These are phyloP conservation scores for Sonneratia caseolaris DNA, from an alignment of 345 rosid species.

Conservation along the genomic window DNA sequence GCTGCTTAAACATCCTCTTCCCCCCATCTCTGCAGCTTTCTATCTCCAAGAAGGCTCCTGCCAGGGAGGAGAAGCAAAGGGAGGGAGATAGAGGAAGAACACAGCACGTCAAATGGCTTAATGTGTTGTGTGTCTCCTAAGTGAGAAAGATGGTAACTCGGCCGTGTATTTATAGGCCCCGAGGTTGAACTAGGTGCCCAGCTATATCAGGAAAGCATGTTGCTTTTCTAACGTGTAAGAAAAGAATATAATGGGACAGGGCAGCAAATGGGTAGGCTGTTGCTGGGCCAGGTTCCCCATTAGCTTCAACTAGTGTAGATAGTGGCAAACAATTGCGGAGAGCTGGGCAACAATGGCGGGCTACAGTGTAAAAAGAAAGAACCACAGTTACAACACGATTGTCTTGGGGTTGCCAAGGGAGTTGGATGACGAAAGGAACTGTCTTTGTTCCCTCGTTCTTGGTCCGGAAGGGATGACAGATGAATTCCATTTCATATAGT, in stretches of 20 bases:
- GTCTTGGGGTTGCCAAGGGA: neutral
- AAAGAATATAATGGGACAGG: slow-evolving; percentile 3
- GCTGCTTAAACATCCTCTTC: slow-evolving; percentile 26
- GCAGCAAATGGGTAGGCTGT: slow-evolving; percentile 6
- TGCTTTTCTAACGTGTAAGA: neutral
- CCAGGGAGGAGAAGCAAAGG: neutral
- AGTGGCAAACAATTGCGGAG: slow-evolving; percentile 3
- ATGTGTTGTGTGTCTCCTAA: slow-evolving; percentile 3
- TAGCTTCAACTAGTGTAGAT: neutral
- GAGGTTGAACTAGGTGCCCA: neutral
- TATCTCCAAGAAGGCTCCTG: neutral
- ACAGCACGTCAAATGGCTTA: neutral
- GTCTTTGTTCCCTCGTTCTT: neutral
- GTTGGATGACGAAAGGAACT: neutral
- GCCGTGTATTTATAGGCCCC: slow-evolving; percentile 11
- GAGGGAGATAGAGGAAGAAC: neutral
- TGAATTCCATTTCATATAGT: neutral
- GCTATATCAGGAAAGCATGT: neutral
- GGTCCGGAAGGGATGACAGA: neutral
- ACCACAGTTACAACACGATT: neutral
- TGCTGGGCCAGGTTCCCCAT: neutral
- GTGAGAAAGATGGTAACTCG: neutral
- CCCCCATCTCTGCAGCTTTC: slow-evolving; percentile 36
- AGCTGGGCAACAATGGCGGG: neutral
- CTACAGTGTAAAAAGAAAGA: neutral